Conservation (phyloP, 345 rosid genomes). For the Populus alba region DNA sequence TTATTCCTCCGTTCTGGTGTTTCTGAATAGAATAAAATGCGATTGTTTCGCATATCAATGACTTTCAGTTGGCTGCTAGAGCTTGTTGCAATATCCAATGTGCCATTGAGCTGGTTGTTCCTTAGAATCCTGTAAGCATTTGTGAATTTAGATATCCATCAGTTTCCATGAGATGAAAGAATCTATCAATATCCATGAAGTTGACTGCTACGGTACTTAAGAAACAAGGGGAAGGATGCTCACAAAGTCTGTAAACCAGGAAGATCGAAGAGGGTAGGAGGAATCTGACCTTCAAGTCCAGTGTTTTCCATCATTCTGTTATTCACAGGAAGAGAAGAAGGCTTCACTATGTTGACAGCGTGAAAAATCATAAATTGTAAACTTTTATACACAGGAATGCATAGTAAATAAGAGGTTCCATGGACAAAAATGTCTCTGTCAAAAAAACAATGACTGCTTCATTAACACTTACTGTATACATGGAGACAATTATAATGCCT, state of each 20-base stretch:
- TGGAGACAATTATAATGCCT: neutral
- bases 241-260: constrained; percentile 62
- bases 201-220: neutral
- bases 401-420: neutral
- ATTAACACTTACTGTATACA: neutral
- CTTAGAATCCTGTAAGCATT: constrained; percentile 44
- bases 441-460: neutral
- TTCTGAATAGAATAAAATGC: constrained; percentile 28
- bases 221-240: constrained; percentile 10
- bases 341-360: neutral
- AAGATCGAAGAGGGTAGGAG: constrained; percentile 50
- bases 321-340: neutral
- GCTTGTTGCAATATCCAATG: constrained; percentile 49
- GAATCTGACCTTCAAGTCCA: constrained; percentile 51
- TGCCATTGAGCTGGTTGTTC: constrained; percentile 46
- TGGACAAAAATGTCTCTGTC: neutral
- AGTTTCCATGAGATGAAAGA: neutral
- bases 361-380: neutral
- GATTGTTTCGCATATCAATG: constrained; percentile 58
- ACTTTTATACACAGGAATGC: neutral
- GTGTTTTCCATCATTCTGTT: constrained; percentile 61
- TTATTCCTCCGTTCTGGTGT: neutral
- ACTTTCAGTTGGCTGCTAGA: constrained; percentile 41
- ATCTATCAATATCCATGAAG: neutral
- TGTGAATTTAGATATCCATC: constrained; percentile 1